A percentile compares a stretch with the other conserved stretches of the same genome.
These are phyloP conservation scores for Hymenochaete sp. DNA, from an alignment of 1,284 basidiomycete species.

Conservation along the genomic window DNA sequence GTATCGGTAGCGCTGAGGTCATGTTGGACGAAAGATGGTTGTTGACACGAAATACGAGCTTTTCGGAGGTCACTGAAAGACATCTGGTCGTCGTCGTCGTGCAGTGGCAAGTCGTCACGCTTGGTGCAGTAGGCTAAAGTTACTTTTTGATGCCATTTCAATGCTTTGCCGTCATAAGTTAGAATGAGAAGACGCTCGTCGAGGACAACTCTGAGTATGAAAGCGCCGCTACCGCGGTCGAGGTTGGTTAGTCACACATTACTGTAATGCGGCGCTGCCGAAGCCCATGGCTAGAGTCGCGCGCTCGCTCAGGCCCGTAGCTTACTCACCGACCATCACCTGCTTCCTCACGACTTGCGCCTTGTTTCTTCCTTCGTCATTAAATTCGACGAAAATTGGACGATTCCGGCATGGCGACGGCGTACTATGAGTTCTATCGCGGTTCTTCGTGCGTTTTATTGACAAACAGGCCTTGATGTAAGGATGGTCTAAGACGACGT, in stretches of 20 bases:
- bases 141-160: too few relatives aligned
- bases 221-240: not conserved
- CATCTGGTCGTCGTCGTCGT: not conserved
- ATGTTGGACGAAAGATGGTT: conserved; percentile 10
- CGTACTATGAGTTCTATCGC: conserved; percentile 88
- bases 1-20: not conserved
- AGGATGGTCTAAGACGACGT: not conserved
- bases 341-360: not conserved
- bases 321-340: conserved; percentile 5
- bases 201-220: too few relatives aligned
- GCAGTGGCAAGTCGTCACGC: too few relatives aligned
- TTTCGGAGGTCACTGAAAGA: conserved; percentile 10
- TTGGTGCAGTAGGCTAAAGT: too few relatives aligned
- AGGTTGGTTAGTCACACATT: too few relatives aligned
- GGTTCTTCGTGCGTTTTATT: conserved; percentile 65
- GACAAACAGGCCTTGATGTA: not conserved
- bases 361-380: not conserved
- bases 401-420: conserved; percentile 66
- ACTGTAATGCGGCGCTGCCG: too few relatives aligned
- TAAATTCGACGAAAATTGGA: too few relatives aligned
- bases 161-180: too few relatives aligned
- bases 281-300: too few relatives aligned
- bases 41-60: conserved; percentile 7
- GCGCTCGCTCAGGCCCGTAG: too few relatives aligned
- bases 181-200: too few relatives aligned